Percentiles rank a stretch among this genome's conserved stretches.
Conservation (phyloP, 768 basidiomycete genomes). For the Lactifluus piperatus region DNA sequence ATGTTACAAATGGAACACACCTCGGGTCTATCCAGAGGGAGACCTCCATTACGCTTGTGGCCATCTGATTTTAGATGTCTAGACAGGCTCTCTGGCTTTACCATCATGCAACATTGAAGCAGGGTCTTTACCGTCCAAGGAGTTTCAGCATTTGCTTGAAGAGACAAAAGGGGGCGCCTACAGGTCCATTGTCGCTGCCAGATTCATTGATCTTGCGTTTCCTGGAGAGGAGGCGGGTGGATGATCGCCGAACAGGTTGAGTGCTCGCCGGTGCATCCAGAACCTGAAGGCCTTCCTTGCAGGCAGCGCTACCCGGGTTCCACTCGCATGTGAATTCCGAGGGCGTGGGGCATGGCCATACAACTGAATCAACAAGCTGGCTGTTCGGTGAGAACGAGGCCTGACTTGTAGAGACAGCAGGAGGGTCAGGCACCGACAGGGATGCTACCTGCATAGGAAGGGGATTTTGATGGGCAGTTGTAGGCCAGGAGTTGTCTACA, state of each 20-base stretch:
- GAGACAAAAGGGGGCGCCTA: neutral
- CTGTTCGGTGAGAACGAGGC: neutral
- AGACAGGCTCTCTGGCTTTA: constrained; percentile 15
- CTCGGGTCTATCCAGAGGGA: constrained; percentile 11
- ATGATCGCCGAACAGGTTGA: neutral
- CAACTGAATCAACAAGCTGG: neutral
- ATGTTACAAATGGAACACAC: constrained; percentile 12
- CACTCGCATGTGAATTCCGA: neutral
- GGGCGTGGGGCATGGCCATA: neutral
- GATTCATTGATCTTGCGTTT: neutral
- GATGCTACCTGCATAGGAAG: neutral
- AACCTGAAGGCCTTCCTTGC: neutral
- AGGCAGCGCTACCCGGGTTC: neutral
- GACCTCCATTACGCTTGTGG: constrained; percentile 15
- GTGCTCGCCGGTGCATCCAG: neutral
- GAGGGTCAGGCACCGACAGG: neutral
- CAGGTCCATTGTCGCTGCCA: neutral
- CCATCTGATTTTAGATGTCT: constrained; percentile 13
- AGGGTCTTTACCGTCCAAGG: neutral
- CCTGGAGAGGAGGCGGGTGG: neutral
- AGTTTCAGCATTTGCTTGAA: neutral
- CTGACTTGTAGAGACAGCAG: neutral
- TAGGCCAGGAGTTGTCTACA: neutral
- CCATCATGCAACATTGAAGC: constrained; percentile 13
- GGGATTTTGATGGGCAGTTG: neutral